Evolutionary conservation across 1,284 basidiomycete species (phyloP).

Genomic region (Tremellales sp.): DNA sequence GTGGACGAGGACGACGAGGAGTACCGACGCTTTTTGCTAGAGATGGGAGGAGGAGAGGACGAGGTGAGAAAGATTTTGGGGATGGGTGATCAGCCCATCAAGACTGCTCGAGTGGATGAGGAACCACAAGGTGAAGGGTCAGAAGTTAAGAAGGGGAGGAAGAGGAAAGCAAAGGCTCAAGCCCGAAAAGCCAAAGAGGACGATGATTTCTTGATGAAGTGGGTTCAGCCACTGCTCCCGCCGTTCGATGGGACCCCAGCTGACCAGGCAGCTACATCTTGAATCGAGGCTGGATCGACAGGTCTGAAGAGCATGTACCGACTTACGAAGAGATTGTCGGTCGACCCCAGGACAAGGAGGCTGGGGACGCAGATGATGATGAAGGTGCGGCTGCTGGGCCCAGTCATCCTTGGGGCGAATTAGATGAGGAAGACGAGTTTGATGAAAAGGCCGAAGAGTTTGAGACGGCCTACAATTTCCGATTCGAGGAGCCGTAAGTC

Average conservation of each 20-base stretch:
- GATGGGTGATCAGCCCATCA: slow-evolving; percentile 29
- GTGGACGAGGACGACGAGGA: slow-evolving; percentile 73
- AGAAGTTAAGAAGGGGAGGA: slow-evolving; percentile 56
- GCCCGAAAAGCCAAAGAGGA: slow-evolving; percentile 40
- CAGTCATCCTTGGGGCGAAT: slow-evolving; percentile 44
- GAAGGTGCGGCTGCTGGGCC: slow-evolving; percentile 29
- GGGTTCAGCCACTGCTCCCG: slow-evolving; percentile 32
- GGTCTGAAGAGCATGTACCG: slow-evolving; percentile 63
- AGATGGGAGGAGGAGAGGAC: slow-evolving; percentile 66
- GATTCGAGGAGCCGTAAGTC: slow-evolving; percentile 85
- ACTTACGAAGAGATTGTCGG: slow-evolving; percentile 74
- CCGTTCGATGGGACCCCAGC: no score
- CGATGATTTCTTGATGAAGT: slow-evolving; percentile 83
- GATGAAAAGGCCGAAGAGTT: slow-evolving; percentile 68
- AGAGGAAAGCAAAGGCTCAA: slow-evolving; percentile 27
- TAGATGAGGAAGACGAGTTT: slow-evolving; percentile 58
- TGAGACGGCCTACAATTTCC: slow-evolving; percentile 85
- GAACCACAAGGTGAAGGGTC: slow-evolving; percentile 62
- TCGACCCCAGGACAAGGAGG: slow-evolving; percentile 5
- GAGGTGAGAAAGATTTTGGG: slow-evolving; percentile 60
- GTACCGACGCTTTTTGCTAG: slow-evolving; percentile 72
- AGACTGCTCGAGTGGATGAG: slow-evolving; percentile 24
- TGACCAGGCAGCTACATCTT: slow-evolving; percentile 85
- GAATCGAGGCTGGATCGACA: slow-evolving; percentile 92
- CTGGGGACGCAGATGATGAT: slow-evolving; percentile 40